These are phyloP conservation scores for Akanthomyces uredinophilus DNA, from an alignment of 2,329 filamentous ascomycete genomes.

Conservation along the genomic window DNA sequence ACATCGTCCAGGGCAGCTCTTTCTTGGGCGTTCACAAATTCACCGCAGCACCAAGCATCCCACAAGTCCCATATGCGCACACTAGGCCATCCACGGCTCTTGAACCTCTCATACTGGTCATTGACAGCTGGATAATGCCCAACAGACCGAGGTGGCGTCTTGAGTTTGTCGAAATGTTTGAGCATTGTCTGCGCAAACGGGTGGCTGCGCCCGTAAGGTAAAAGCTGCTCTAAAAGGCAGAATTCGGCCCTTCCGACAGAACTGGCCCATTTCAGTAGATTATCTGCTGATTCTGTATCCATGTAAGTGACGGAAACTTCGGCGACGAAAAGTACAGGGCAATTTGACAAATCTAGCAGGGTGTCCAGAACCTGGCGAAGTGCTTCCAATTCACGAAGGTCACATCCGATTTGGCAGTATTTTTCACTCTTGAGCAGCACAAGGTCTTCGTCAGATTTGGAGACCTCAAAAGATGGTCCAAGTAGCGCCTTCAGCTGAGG, in stretches of 20 bases:
- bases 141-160: constrained; percentile 72
- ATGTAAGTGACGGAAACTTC: constrained; percentile 93
- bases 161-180: constrained; percentile 73
- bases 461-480: constrained; percentile 25
- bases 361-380: constrained; percentile 56
- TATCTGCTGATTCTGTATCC: constrained; percentile 67
- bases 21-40: constrained; percentile 57
- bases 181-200: constrained; percentile 88
- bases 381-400: constrained; percentile 62
- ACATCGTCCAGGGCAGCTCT: constrained; percentile 60
- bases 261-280: constrained; percentile 73
- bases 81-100: constrained; percentile 59
- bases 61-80: constrained; percentile 66
- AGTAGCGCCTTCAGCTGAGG: constrained; percentile 47
- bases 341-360: constrained; percentile 53
- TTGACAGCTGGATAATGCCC: constrained; percentile 60
- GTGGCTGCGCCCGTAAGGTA: constrained; percentile 71
- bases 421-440: constrained; percentile 60
- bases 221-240: constrained; percentile 79
- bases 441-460: constrained; percentile 36
- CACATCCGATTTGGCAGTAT: constrained; percentile 78
- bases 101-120: constrained; percentile 67
- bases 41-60: constrained; percentile 70
- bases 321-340: constrained; percentile 71
- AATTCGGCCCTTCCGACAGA: constrained; percentile 69